phyloP scores from a whole-genome alignment of 2,329 filamentous ascomycete species.

The Botrytis squamosa region DNA sequence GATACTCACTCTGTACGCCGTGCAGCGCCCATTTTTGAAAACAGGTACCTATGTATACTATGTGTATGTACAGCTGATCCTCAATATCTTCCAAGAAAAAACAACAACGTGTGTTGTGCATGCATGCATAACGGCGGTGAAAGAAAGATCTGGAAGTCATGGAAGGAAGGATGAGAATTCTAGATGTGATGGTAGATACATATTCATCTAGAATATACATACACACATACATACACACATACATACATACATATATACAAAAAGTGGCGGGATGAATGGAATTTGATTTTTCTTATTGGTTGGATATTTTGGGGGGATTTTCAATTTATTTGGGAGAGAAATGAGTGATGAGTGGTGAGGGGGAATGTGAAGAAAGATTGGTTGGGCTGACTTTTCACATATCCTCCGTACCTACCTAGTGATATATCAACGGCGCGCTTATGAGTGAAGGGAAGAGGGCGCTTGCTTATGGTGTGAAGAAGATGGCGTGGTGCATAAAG shows the following conservation, averaged over 20 bases:
- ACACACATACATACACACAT: neutral
- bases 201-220: neutral
- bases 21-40: neutral
- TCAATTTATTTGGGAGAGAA: no score
- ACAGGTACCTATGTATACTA: neutral
- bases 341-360: neutral
- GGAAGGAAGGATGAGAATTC: neutral
- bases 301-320: no score
- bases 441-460: neutral
- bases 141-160: neutral
- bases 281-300: slow-evolving; percentile 14
- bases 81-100: neutral
- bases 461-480: neutral
- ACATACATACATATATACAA: neutral
- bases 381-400: neutral
- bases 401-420: neutral
- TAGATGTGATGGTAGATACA: neutral
- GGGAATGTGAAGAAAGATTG: neutral
- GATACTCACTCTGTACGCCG: neutral
- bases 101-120: slow-evolving; percentile 17
- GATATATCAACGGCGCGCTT: neutral
- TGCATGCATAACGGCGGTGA: slow-evolving; percentile 30
- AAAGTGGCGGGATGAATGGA: neutral
- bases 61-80: neutral
- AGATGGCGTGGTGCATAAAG: neutral